These are phyloP conservation scores for Tylopilus sp. DNA, from an alignment of 1,284 basidiomycete genomes.

Conservation along the genomic window DNA sequence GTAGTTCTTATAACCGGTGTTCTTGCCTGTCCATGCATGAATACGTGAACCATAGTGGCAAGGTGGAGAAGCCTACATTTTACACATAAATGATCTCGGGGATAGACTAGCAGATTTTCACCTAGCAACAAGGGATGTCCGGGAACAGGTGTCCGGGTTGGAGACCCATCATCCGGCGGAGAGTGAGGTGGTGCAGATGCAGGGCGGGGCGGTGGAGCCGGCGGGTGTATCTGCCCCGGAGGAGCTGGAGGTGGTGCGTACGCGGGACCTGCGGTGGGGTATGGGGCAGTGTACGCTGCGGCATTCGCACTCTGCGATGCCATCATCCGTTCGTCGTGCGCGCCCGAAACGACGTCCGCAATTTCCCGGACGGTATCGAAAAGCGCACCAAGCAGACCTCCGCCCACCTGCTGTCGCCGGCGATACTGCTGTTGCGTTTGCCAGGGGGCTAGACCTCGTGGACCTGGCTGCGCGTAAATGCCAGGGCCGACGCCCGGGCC, in stretches of 20 bases:
- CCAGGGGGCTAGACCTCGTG: constrained; percentile 15
- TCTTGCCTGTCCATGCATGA: constrained; percentile 46
- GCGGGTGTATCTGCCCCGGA: constrained; percentile 4
- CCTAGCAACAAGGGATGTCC: constrained; percentile 61
- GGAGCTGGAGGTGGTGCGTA: constrained; percentile 29
- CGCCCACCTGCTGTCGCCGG: constrained; percentile 14
- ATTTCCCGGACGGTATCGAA: constrained; percentile 31
- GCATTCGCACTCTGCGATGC: constrained; percentile 13
- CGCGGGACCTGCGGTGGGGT: constrained; percentile 1
- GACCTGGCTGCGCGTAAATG: background rate
- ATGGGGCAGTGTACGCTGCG: constrained; percentile 21
- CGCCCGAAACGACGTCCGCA: constrained; percentile 27
- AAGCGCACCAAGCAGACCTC: constrained; percentile 28
- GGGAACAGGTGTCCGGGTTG: constrained; percentile 57
- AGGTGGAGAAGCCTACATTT: constrained; percentile 50
- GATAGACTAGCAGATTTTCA: constrained; percentile 65
- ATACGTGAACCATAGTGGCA: background rate
- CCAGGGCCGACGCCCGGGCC: too few species aligned
- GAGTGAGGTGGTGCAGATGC: constrained; percentile 20
- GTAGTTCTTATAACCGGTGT: constrained; percentile 66
- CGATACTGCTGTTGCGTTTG: constrained; percentile 17
- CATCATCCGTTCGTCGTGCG: constrained; percentile 18
- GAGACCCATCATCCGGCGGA: constrained; percentile 46
- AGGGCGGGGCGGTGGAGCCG: constrained; percentile 1
- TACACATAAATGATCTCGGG: constrained; percentile 52